Conservation (phyloP, 306 rosid species). For the Cucurbita argyrosperma region DNA sequence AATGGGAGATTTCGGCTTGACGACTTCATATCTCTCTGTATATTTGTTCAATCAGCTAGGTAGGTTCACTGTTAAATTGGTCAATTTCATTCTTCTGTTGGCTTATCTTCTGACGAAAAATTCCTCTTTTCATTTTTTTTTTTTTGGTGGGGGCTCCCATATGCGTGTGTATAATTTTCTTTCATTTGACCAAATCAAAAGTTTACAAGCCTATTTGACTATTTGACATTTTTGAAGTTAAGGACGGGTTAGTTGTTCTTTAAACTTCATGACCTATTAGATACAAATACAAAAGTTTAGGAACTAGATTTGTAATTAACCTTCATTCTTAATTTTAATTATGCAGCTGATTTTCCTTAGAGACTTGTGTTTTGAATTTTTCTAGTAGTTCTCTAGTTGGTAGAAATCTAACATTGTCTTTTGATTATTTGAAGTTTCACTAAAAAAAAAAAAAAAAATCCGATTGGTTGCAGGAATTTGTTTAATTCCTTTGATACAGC, state of each 20-base stretch:
- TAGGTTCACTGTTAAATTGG: conserved; percentile 8
- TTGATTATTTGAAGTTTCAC: neutral
- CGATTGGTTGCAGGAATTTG: conserved; percentile 51
- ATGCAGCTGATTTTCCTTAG: too few relatives aligned
- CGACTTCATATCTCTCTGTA: conserved; percentile 74
- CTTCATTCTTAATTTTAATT: too few relatives aligned
- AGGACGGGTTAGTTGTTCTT: too few relatives aligned
- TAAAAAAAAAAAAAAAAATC: too few relatives aligned
- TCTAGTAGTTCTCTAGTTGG: neutral
- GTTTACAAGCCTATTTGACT: neutral
- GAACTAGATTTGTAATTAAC: too few relatives aligned
- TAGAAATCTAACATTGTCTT: neutral
- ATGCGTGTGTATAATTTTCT: neutral
- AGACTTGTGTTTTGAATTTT: neutral
- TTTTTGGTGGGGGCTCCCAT: neutral
- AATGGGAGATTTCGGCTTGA: conserved; percentile 62
- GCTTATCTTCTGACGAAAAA: neutral
- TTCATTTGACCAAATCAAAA: neutral
- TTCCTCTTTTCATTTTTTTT: neutral
- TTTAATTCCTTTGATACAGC: conserved; percentile 80
- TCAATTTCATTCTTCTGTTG: too few relatives aligned
- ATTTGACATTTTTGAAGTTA: too few relatives aligned
- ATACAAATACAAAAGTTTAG: too few relatives aligned
- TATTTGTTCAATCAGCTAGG: conserved; percentile 74
- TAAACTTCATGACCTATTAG: too few relatives aligned